Percentiles rank a stretch among this genome's conserved stretches.
These are phyloP conservation scores for Xylaria sp. DNA, from an alignment of 2,329 filamentous ascomycete species.

Conservation along the genomic window DNA sequence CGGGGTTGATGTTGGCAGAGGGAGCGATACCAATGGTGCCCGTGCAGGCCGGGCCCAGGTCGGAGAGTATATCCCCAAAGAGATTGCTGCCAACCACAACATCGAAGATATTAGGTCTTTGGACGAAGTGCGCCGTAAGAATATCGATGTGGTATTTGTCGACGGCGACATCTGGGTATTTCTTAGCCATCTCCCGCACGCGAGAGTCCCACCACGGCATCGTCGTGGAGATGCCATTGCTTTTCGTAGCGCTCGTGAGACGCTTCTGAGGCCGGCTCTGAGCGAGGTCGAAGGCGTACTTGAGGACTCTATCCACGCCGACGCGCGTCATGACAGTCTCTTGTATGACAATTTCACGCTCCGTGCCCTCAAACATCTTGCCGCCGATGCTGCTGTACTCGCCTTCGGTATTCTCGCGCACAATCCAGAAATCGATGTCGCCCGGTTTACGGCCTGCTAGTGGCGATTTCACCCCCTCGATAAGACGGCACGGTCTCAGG, in stretches of 20 bases:
- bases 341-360: constrained; percentile 69
- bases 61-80: constrained; percentile 63
- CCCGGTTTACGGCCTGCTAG: constrained; percentile 63
- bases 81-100: constrained; percentile 72
- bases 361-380: constrained; percentile 66
- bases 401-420: constrained; percentile 73
- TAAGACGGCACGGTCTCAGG: constrained; percentile 67
- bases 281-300: constrained; percentile 71
- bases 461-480: constrained; percentile 28
- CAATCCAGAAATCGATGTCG: constrained; percentile 72
- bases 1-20: constrained; percentile 71
- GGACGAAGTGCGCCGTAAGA: constrained; percentile 70
- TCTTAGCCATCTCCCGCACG: constrained; percentile 61
- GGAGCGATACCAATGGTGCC: constrained; percentile 75
- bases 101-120: constrained; percentile 65
- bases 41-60: constrained; percentile 69
- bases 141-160: constrained; percentile 75
- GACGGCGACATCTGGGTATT: constrained; percentile 66
- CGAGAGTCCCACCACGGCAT: constrained; percentile 75
- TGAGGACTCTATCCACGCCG: constrained; percentile 67
- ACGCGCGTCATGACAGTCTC: constrained; percentile 70
- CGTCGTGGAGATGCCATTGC: constrained; percentile 71
- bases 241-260: constrained; percentile 73
- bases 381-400: constrained; percentile 73
- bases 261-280: constrained; percentile 64